A percentile compares a stretch with the other conserved stretches of the same genome.
Evolutionary conservation across 176 grass and related monocot species (phyloP).

Genomic region (Themeda triandra): DNA sequence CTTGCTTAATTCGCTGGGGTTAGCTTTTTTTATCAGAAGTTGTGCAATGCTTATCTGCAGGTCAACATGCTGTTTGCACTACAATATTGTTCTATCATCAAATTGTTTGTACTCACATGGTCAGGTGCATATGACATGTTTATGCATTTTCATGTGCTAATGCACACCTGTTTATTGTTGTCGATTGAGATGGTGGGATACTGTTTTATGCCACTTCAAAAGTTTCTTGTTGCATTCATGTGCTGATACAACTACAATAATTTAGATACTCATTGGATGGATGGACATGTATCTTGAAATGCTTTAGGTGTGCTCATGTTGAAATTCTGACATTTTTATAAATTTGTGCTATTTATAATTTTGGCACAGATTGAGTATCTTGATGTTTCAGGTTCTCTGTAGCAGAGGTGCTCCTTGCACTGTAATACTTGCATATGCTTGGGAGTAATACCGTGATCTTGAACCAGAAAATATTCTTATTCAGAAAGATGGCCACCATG

Average conservation of each 20-base stretch:
- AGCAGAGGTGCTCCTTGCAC: slow-evolving; percentile 68
- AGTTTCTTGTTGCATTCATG: background rate
- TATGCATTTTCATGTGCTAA: background rate
- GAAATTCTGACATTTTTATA: background rate
- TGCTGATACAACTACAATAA: background rate
- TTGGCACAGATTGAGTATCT: background rate
- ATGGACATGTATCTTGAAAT: background rate
- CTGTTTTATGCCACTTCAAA: background rate
- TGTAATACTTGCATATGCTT: slow-evolving; percentile 87
- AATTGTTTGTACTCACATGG: no score
- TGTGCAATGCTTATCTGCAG: no score
- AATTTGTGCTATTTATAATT: background rate
- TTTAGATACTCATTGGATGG: background rate
- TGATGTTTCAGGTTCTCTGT: slow-evolving; percentile 75
- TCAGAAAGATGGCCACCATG: slow-evolving; percentile 82
- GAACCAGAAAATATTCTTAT: slow-evolving; percentile 87
- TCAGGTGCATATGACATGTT: no score
- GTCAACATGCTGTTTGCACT: no score
- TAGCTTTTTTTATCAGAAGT: no score
- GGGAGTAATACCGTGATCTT: slow-evolving; percentile 84
- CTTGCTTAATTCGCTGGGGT: no score
- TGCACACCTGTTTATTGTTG: background rate
- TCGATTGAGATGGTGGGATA: background rate
- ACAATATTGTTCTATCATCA: no score
- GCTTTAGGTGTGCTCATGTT: background rate